Evolutionary conservation across 805 yeast species (phyloP).

Genomic region (Saccharomyces eubayanus): DNA sequence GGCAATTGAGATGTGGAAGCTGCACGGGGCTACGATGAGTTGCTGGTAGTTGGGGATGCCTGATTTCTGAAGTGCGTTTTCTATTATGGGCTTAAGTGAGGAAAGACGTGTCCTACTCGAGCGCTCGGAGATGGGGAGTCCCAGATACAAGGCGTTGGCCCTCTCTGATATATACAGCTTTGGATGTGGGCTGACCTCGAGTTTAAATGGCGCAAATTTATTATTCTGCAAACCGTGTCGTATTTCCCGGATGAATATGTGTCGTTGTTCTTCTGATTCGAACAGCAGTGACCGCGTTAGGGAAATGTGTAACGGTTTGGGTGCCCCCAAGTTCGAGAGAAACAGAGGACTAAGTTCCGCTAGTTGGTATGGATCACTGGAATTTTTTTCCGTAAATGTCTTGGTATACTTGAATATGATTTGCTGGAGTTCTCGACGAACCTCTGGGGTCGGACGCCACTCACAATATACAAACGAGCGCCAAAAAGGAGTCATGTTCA

Average conservation of each 20-base stretch:
- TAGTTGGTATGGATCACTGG: neutral
- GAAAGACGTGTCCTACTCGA: neutral
- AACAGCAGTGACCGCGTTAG: slow-evolving; percentile 12
- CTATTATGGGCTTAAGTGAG: neutral
- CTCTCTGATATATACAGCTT: neutral
- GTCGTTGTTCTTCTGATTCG: slow-evolving; percentile 7
- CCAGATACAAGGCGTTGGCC: neutral
- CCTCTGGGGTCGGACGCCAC: slow-evolving; percentile 16
- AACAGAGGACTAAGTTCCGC: slow-evolving; percentile 19
- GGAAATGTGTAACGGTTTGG: slow-evolving; percentile 24
- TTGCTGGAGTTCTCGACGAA: slow-evolving; percentile 10
- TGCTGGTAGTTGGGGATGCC: neutral
- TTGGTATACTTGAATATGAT: slow-evolving; percentile 7
- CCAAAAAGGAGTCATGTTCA: slow-evolving; percentile 5
- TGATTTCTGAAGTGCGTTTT: neutral
- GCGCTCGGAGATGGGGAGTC: neutral
- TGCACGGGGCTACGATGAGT: neutral
- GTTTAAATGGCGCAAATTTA: neutral
- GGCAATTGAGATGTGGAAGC: neutral
- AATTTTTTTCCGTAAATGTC: slow-evolving; percentile 1
- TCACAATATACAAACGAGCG: slow-evolving; percentile 21
- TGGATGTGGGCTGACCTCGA: neutral
- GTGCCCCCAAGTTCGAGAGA: slow-evolving; percentile 21
- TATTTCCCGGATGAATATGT: slow-evolving; percentile 4
- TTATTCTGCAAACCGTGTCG: slow-evolving; percentile 1